Conservation (phyloP, 1,284 basidiomycete genomes). For the Malassezia equina region DNA sequence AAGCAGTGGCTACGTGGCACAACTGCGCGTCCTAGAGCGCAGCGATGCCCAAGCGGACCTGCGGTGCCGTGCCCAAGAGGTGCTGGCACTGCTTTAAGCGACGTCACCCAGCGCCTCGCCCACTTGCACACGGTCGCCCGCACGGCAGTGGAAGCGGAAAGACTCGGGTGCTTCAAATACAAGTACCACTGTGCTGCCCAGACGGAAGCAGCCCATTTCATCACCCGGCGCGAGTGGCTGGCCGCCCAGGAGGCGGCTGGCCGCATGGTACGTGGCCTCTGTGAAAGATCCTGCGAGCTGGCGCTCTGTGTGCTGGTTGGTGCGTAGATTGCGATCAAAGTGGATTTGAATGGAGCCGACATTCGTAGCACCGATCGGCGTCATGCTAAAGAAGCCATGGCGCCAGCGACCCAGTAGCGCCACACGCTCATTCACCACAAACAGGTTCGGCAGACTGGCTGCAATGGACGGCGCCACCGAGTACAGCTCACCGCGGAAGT, state of each 20-base stretch:
- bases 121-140: constrained; percentile 77
- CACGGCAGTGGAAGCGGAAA: constrained; percentile 70
- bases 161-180: constrained; percentile 85
- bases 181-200: constrained; percentile 90
- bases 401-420: constrained; percentile 91
- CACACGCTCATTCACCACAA: constrained; percentile 94
- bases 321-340: constrained; percentile 68
- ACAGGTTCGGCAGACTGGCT: constrained; percentile 78
- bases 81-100: neutral
- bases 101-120: constrained; percentile 58
- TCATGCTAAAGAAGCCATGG: constrained; percentile 92
- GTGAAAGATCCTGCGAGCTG: constrained; percentile 65
- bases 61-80: neutral
- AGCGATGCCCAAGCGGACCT: neutral
- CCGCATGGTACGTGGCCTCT: constrained; percentile 58
- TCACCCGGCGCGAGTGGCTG: constrained; percentile 78
- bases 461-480: constrained; percentile 94
- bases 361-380: constrained; percentile 94
- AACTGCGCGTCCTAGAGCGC: neutral
- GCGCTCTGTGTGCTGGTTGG: constrained; percentile 36
- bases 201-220: constrained; percentile 93
- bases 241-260: constrained; percentile 60
- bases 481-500: constrained; percentile 94
- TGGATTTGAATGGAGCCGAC: constrained; percentile 93
- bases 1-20: constrained; percentile 7